These are phyloP conservation scores for Metschnikowia peoriensis DNA, from an alignment of 805 yeast species.

Conservation along the genomic window DNA sequence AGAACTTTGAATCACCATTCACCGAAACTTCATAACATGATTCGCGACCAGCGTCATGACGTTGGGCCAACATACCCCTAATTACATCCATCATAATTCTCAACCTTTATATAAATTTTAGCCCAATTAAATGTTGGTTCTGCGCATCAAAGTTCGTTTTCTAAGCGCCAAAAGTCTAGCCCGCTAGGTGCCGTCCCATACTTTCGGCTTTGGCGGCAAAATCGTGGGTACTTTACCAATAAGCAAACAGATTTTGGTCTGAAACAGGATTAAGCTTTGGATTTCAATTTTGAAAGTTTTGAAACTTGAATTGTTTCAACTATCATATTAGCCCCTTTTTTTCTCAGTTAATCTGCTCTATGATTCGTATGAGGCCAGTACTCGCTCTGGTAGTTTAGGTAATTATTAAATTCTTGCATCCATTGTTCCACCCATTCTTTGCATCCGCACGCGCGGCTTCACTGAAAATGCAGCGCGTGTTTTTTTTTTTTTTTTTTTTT, in stretches of 20 bases:
- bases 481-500: too few relatives aligned
- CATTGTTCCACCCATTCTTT: neutral
- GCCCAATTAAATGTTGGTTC: neutral
- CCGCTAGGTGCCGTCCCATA: neutral
- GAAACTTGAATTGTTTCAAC: neutral
- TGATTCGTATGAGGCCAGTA: neutral
- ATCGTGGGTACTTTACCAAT: neutral
- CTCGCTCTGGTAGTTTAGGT: neutral
- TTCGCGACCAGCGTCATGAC: neutral
- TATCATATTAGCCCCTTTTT: neutral
- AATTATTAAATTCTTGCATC: neutral
- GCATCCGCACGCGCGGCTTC: neutral
- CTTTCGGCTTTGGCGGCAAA: neutral
- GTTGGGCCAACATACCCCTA: constrained; percentile 1
- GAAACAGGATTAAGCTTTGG: neutral
- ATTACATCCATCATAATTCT: neutral
- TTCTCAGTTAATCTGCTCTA: too few relatives aligned
- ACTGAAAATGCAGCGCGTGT: neutral
- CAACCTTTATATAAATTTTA: neutral
- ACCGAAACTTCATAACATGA: too few relatives aligned
- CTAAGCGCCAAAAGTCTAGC: neutral
- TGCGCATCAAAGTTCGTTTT: neutral
- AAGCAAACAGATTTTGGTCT: neutral
- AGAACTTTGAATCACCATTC: too few relatives aligned
- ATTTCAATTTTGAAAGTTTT: neutral